A percentile compares a stretch with the other conserved stretches of the same genome.
phyloP scores from a whole-genome alignment of 192 early-diverging fungal species.

The Kappamyces sp. region DNA sequence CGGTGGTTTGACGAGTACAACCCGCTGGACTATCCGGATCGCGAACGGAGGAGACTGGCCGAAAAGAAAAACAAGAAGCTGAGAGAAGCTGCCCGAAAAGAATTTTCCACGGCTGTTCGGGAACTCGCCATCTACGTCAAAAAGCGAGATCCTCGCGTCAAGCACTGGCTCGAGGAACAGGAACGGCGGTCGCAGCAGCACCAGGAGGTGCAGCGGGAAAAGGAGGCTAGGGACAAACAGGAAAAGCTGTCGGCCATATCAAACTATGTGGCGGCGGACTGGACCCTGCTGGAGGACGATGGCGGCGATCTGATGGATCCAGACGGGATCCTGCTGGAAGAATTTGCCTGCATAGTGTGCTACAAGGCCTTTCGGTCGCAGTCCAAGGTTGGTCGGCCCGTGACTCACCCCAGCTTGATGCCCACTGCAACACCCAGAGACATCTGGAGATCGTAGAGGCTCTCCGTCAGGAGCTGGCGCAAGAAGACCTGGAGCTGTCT shows the following conservation, averaged over 20 bases:
- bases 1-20: constrained; percentile 88
- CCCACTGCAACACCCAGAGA: constrained; percentile 83
- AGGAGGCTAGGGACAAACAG: constrained; percentile 53
- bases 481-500: constrained; percentile 17
- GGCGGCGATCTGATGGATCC: constrained; percentile 30
- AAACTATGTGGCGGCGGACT: constrained; percentile 64
- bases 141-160: constrained; percentile 87
- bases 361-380: constrained; percentile 81
- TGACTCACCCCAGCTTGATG: constrained; percentile 53
- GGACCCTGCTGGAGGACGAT: constrained; percentile 60
- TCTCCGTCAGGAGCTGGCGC: constrained; percentile 66
- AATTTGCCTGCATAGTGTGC: constrained; percentile 81
- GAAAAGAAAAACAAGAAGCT: constrained; percentile 87
- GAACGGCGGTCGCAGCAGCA: constrained; percentile 40
- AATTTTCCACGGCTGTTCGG: constrained; percentile 44
- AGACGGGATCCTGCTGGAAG: constrained; percentile 34
- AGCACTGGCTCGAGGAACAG: constrained; percentile 50
- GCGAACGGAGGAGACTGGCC: constrained; percentile 73
- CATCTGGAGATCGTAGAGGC: constrained; percentile 74
- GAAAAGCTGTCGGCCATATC: constrained; percentile 50
- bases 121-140: constrained; percentile 69
- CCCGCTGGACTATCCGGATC: constrained; percentile 75
- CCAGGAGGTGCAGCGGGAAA: constrained; percentile 54
- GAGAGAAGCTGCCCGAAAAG: constrained; percentile 59
- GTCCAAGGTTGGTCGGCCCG: constrained; percentile 31